phyloP scores from a whole-genome alignment of 2,329 filamentous ascomycete species.

The Teratosphaeria nubilosa region DNA sequence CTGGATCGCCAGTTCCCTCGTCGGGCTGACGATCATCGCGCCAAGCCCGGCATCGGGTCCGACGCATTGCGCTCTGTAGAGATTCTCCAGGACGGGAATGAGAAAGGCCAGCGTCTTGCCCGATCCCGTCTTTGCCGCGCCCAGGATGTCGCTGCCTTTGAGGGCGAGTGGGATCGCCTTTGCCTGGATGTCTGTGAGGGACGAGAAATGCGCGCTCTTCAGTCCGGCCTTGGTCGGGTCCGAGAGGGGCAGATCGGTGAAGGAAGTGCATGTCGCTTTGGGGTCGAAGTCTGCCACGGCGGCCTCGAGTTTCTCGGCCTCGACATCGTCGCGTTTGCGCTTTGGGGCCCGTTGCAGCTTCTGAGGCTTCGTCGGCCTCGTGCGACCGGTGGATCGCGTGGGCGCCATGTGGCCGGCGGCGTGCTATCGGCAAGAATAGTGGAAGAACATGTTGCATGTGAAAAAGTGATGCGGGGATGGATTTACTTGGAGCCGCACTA shows the following conservation, averaged over 20 bases:
- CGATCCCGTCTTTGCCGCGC: constrained; percentile 88
- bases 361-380: constrained; percentile 45
- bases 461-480: not conserved
- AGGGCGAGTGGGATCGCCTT: constrained; percentile 81
- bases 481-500: not conserved
- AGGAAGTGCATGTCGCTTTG: constrained; percentile 52
- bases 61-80: constrained; percentile 82
- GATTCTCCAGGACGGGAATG: constrained; percentile 81
- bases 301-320: constrained; percentile 36
- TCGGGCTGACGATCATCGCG: constrained; percentile 86
- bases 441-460: no score
- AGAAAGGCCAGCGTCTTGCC: constrained; percentile 94
- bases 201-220: constrained; percentile 77
- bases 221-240: constrained; percentile 69
- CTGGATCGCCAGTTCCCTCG: constrained; percentile 88
- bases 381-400: constrained; percentile 31
- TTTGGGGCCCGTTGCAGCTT: constrained; percentile 36
- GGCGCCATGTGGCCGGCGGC: not conserved
- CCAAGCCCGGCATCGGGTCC: constrained; percentile 78
- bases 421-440: not conserved
- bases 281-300: constrained; percentile 43
- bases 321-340: constrained; percentile 42
- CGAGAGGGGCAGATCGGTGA: constrained; percentile 78
- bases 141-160: constrained; percentile 78
- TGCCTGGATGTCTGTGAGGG: constrained; percentile 82